phyloP scores from a whole-genome alignment of 352 stramenopile species.

The Globisporangium alternatum region DNA sequence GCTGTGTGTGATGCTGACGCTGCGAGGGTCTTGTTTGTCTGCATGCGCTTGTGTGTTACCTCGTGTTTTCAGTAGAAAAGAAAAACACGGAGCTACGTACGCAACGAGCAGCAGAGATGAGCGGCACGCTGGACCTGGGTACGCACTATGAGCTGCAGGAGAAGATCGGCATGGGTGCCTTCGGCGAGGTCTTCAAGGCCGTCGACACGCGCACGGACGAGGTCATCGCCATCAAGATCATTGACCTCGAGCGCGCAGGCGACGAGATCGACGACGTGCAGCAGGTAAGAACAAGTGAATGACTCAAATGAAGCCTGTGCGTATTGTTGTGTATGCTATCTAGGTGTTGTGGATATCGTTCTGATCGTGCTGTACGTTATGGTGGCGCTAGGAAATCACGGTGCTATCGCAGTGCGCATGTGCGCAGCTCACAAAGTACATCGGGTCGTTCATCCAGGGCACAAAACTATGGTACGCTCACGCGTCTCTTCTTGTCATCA shows the following conservation, averaged over 20 bases:
- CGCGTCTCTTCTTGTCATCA: neutral
- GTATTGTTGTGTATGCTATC: neutral
- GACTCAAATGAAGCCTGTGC: neutral
- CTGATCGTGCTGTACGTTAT: neutral
- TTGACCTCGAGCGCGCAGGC: conserved; percentile 79
- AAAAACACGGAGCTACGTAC: neutral
- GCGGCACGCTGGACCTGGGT: conserved; percentile 42
- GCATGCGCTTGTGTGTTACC: neutral
- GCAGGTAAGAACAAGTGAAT: conserved; percentile 33
- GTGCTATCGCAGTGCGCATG: conserved; percentile 89
- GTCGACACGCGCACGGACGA: conserved; percentile 66
- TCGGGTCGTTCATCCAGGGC: conserved; percentile 81
- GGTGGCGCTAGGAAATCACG: conserved; percentile 75
- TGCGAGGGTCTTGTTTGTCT: neutral
- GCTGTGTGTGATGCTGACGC: neutral
- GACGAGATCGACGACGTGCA: conserved; percentile 88
- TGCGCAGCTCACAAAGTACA: conserved; percentile 89
- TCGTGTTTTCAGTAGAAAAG: neutral
- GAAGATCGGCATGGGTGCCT: conserved; percentile 78
- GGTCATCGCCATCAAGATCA: conserved; percentile 81
- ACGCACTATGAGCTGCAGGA: conserved; percentile 76
- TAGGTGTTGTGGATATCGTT: neutral
- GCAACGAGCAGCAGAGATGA: conserved; percentile 27
- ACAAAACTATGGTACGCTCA: conserved; percentile 67
- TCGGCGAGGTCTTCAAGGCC: conserved; percentile 79